Base-by-base conservation (phyloP, 2,329 filamentous ascomycete genomes). In the Hirsutella minnesotensis region DNA sequence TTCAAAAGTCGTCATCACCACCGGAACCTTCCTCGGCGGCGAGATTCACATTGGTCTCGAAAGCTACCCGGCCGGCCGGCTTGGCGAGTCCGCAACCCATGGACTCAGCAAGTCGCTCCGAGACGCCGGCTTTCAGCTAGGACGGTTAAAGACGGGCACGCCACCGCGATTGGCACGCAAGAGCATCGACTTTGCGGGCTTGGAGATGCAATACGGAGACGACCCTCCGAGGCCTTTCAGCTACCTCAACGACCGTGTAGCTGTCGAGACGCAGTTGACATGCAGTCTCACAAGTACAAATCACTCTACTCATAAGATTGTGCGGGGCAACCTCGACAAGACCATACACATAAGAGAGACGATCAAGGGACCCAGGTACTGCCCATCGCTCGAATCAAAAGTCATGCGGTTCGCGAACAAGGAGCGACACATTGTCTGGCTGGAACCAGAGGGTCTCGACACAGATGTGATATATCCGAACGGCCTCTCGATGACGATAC, bases 301-400 rank as follows among this genome's bases (percentile, higher is more conserved):
- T 56, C 71, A 81, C 39, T 75, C 71, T 5, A 80, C 87, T 0
- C 92, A 98, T 62, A 77, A 85, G 15, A 76, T 98, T 40, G 83
- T 95, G 46, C 79, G 87, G 38, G 77, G 78, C 7, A 95, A 96
- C 56, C 76, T 98, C n/a, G 84, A 94, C 57, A 94, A 95, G 58
- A 94, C 87, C 1, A 85, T 98, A 30, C 92, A 98, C 58, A 96
- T 98, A 48, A 80, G 92, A 20, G 92, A 98, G 61, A 90, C 87
- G 0, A 86, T 98, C 41, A 92, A 87, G 56, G 92, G 92, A 0
- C 92, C 92, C 1, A 76, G 92, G 46, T 98, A 98, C 58, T 98
- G 92, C 55, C 92, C 92, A 3, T 96, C 90, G 0, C 68, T 98
- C 4, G 92, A 98, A 63, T 88, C 88, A 15, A 98, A 98, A 62